Conservation (phyloP, 2,329 filamentous ascomycete genomes). For the Capronia epimyces region DNA sequence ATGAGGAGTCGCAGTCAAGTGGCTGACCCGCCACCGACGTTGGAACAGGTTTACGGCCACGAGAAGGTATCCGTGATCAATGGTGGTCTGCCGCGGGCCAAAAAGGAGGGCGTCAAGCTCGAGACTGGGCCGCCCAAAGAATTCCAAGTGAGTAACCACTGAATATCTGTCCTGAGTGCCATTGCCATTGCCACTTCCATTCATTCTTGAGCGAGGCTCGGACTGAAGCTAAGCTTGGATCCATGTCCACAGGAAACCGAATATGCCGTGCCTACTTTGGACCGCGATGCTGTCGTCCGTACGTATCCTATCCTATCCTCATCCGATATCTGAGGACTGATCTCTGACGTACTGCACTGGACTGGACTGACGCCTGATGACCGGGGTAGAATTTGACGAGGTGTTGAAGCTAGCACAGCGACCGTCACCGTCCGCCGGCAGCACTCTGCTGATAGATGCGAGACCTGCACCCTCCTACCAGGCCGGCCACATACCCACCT, state of each 20-base stretch:
- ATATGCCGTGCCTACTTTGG: constrained; percentile 6
- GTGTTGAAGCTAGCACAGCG: constrained; percentile 8
- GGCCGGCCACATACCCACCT: constrained; percentile 8
- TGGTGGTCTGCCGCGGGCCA: constrained; percentile 8
- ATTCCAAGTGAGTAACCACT: constrained; percentile 3
- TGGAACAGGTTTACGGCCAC: constrained; percentile 8
- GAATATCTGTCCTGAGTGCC: too few relatives aligned
- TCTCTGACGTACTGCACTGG: too few relatives aligned
- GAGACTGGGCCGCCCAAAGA: constrained; percentile 9
- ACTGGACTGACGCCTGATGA: neutral
- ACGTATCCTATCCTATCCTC: neutral
- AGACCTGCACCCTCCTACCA: constrained; percentile 10
- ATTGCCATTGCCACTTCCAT: too few relatives aligned
- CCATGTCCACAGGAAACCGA: constrained; percentile 3
- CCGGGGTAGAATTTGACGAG: constrained; percentile 6
- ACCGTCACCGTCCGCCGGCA: constrained; percentile 1
- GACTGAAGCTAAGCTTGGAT: neutral
- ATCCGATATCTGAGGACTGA: too few relatives aligned
- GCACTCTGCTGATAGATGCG: constrained; percentile 10
- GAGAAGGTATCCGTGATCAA: constrained; percentile 11
- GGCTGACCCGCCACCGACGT: neutral
- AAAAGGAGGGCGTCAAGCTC: constrained; percentile 11
- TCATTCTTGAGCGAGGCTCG: neutral
- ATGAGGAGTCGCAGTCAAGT: neutral
- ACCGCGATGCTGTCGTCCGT: constrained; percentile 7